Conservation (phyloP, 1,284 basidiomycete genomes). For the Trichosporon coremiiforme region DNA sequence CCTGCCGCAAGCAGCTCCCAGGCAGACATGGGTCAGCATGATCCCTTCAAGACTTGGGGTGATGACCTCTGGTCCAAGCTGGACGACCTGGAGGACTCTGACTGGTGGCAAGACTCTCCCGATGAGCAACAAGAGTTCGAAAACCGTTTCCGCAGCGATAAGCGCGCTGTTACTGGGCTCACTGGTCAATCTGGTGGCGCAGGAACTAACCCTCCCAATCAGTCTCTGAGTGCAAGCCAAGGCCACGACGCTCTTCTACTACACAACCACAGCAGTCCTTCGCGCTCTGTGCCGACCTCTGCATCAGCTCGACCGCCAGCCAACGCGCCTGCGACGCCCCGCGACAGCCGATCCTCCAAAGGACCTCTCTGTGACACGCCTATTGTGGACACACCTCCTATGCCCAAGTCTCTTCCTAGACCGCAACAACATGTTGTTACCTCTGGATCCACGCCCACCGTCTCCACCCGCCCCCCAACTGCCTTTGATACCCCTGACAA, state of each 20-base stretch:
- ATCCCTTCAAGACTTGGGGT: conserved; percentile 9
- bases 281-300: neutral
- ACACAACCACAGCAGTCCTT: neutral
- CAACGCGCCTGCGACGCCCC: neutral
- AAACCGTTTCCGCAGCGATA: neutral
- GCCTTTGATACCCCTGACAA: conserved; percentile 22
- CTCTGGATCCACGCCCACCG: neutral
- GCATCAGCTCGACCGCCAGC: neutral
- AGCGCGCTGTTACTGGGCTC: neutral
- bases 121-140: conserved; percentile 22
- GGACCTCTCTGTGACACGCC: conserved; percentile 13
- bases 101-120: conserved; percentile 12
- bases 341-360: neutral
- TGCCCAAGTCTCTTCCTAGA: conserved; percentile 16
- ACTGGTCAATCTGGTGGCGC: neutral
- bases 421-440: neutral
- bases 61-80: conserved; percentile 22
- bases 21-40: conserved; percentile 12
- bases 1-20: neutral
- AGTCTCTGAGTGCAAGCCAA: neutral
- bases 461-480: neutral
- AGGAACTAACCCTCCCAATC: neutral
- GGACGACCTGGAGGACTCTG: conserved; percentile 21
- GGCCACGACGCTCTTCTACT: neutral
- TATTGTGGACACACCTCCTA: conserved; percentile 23